Base-by-base conservation (phyloP, 2,329 filamentous ascomycete genomes). In the Verticillium isaacii region DNA sequence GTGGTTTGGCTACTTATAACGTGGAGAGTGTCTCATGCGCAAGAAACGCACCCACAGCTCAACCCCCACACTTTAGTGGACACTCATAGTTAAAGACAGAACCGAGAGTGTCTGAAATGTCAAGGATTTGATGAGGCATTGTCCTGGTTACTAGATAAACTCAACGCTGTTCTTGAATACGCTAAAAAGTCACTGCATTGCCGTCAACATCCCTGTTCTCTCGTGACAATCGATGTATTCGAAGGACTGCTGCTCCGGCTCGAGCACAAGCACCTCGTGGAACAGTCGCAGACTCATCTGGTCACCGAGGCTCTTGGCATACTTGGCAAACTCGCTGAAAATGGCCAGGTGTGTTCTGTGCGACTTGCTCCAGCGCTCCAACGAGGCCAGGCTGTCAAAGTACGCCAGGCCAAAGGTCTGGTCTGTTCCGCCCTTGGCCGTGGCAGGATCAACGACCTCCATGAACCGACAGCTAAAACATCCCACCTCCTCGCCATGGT, bases 381-480 rank as follows among this genome's bases (percentile, higher is more conserved):
- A 66, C 5, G 72, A 74, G 8, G 66, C 70, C 14, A 79, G 66
- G n/a, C 77, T 73, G 57, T 78, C 72, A 62, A 79, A 79, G 57
- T 73, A 79, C 1, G 73, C 77, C 60, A 80, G 66, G 1, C 75
- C 76, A 65, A 78, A 79, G 2, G 75, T 79, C 25, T 70, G 68
- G 50, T 78, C 75, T 32, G 66, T 68, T 3, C 45, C 45, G n/a
- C n/a, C 19, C 57, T 70, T 68, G 1, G 57, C 62, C 19, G 66
- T 68, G 3, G 19, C 41, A 1, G 66, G 65, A 19, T 77, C 72
- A 29, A 78, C 62, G 14, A 80, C 69, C 5, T 77, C 73, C 78
- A 78, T 79, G 54, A 80, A 75, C 4, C 77, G 75, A 57, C 75
- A 78, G 62, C 71, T 74, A 57, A 76, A 75, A 62, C 78, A 81